Percentiles rank a stretch among this genome's conserved stretches.
Evolutionary conservation across 2,329 filamentous ascomycete species (phyloP).

Genomic region (Xenosphaeropsis pyriputrescens): DNA sequence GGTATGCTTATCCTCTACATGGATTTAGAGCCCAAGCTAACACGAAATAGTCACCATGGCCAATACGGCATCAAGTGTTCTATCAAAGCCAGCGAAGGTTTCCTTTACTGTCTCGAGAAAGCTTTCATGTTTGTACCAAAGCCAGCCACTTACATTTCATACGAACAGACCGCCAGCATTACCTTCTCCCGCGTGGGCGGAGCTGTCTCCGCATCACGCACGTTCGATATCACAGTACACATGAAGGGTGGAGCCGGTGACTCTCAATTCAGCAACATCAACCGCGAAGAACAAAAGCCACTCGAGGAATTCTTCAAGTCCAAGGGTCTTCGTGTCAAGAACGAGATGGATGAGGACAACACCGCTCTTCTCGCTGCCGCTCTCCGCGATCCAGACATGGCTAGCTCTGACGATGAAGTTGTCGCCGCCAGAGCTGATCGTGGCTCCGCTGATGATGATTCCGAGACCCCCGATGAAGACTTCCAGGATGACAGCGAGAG

Average conservation of each 20-base stretch:
- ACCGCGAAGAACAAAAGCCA: conserved; percentile 90
- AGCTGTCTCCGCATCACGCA: conserved; percentile 83
- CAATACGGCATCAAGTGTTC: conserved; percentile 97
- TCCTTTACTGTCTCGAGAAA: conserved; percentile 93
- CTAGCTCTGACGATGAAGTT: conserved; percentile 62
- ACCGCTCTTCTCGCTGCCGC: conserved; percentile 65
- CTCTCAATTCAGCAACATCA: conserved; percentile 98
- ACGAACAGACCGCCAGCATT: conserved; percentile 81
- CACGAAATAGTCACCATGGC: conserved; percentile 54
- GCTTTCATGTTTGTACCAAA: conserved; percentile 99
- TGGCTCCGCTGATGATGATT: conserved; percentile 89
- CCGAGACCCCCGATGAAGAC: conserved; percentile 90
- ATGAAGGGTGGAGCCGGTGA: conserved; percentile 79
- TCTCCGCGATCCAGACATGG: conserved; percentile 67
- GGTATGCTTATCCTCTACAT: conserved; percentile 26
- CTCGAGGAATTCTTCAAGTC: conserved; percentile 97
- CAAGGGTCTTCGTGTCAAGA: conserved; percentile 91
- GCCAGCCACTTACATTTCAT: conserved; percentile 90
- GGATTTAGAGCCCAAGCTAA: conserved; percentile 13
- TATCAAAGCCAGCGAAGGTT: conserved; percentile 98
- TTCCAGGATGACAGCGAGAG: conserved; percentile 87
- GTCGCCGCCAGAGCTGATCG: conserved; percentile 58
- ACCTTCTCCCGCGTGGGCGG: conserved; percentile 94
- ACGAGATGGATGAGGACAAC: conserved; percentile 86
- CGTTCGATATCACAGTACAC: conserved; percentile 90